Evolutionary conservation across 1,139 yeast genomes (phyloP), one percentile per base, ranked within the genome.

Genomic region (Meyerozyma smithsonii): DNA sequence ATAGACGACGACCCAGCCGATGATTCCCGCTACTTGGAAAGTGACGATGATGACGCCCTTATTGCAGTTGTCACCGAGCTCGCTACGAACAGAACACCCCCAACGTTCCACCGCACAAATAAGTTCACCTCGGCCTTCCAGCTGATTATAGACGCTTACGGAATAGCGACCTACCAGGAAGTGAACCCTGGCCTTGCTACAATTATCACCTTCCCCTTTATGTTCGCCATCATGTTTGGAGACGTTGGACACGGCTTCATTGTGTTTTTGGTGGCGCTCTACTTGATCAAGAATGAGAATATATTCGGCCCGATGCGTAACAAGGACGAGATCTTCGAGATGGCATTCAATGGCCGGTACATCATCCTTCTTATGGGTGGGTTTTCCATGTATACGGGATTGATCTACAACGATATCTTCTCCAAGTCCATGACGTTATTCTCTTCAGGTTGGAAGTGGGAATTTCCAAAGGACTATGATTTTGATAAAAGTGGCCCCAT

Each of bases 191-290:
- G 96, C 41, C 72, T 92, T 48, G 95, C 98, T 4, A 87, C 99
- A 0, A 77, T 90, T 36, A 85, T 92, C 26, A 92, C 99, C 0
- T 92, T 92, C 67, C 99, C 99, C 11, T 92, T 94, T 63, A 88
- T 92, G 96, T 92, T 92, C 69, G 97, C 98, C 28, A 86, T 94
- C 51, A 92, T 92, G 99, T 92, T 92, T 72, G 99, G 98, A 63
- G 99, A 92, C 66, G 64, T 90, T 46, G 99, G 99, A 4, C 99
- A 92, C 61, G 98, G 98, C 14, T 69, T 88, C 40, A 76, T 94
- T 45, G 71, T 94, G 52, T 68, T 81, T 35, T 61, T 87, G 47
- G 90, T 86, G 8, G 95, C 95, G 7, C 59, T 79, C 25, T 70
- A 72, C 35, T 66, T 92, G 52, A 89, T 92, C 12, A 50, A 74